Conservation (phyloP, 306 rosid genomes). For the Castanea sativa region DNA sequence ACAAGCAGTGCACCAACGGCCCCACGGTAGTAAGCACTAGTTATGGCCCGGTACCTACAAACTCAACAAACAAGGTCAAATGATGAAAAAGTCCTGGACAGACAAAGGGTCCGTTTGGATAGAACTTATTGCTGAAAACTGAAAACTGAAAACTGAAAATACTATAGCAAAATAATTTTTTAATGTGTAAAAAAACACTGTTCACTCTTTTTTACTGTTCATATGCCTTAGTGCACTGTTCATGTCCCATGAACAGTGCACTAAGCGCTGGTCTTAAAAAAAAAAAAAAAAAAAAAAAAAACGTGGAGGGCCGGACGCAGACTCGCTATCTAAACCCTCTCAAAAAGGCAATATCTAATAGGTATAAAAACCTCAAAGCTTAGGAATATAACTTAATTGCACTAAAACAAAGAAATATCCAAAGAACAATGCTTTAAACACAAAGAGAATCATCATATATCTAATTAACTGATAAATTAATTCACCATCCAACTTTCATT, state of each 20-base stretch:
- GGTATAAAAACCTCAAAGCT: not conserved
- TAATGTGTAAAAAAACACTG: too few relatives aligned
- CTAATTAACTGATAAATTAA: not conserved
- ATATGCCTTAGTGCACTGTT: too few relatives aligned
- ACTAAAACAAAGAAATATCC: not conserved
- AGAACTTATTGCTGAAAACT: too few relatives aligned
- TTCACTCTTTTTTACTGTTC: too few relatives aligned
- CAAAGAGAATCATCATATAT: not conserved
- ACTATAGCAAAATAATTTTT: too few relatives aligned
- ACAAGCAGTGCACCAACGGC: slow-evolving; percentile 61
- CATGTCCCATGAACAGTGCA: too few relatives aligned
- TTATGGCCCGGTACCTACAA: slow-evolving; percentile 58
- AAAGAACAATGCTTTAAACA: not conserved
- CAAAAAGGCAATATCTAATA: not conserved
- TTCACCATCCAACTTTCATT: not conserved
- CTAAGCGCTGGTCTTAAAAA: too few relatives aligned
- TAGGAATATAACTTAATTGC: not conserved
- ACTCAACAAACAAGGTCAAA: slow-evolving; percentile 1
- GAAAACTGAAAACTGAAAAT: too few relatives aligned
- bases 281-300: too few relatives aligned
- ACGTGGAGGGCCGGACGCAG: too few relatives aligned
- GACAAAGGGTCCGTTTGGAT: too few relatives aligned
- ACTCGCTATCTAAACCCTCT: too few relatives aligned
- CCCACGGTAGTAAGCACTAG: slow-evolving; percentile 66
- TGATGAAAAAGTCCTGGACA: not conserved